These are phyloP conservation scores for Cyberlindnera mycetangii DNA, from an alignment of 805 yeast genomes.

Conservation along the genomic window DNA sequence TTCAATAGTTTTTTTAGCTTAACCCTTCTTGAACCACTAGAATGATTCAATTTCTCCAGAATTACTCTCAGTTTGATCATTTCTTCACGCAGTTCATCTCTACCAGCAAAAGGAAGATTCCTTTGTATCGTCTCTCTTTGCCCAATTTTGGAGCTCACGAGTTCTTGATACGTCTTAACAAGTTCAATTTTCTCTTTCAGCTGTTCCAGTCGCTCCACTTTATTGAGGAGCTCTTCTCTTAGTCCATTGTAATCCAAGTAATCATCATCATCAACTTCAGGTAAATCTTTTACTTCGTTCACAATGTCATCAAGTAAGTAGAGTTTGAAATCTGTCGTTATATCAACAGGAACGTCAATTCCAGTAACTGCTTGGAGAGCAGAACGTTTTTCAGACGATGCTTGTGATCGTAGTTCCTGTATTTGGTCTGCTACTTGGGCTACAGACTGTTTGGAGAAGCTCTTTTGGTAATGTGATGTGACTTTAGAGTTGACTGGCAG, in stretches of 20 bases:
- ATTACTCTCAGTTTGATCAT: slow-evolving; percentile 18
- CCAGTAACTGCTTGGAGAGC: slow-evolving; percentile 7
- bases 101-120: slow-evolving; percentile 17
- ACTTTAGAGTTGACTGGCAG: slow-evolving; percentile 19
- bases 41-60: slow-evolving; percentile 23
- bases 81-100: slow-evolving; percentile 17
- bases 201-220: slow-evolving; percentile 6
- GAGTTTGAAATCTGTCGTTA: slow-evolving; percentile 18
- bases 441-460: slow-evolving; percentile 24
- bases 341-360: slow-evolving; percentile 16
- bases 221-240: slow-evolving; percentile 11
- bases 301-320: slow-evolving; percentile 21
- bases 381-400: slow-evolving; percentile 4
- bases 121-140: slow-evolving; percentile 17
- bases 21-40: slow-evolving; percentile 11
- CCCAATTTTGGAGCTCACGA: slow-evolving; percentile 20
- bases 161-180: slow-evolving; percentile 7
- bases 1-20: slow-evolving; percentile 8
- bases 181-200: slow-evolving; percentile 10
- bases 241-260: slow-evolving; percentile 13
- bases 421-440: slow-evolving; percentile 24
- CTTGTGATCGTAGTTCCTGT: slow-evolving; percentile 14
- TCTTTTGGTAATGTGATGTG: slow-evolving; percentile 6
- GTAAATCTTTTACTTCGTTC: slow-evolving; percentile 18
- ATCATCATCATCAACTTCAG: slow-evolving; percentile 12